Evolutionary conservation across 768 basidiomycete genomes (phyloP).

Genomic region (Kwoniella newhampshirensis): DNA sequence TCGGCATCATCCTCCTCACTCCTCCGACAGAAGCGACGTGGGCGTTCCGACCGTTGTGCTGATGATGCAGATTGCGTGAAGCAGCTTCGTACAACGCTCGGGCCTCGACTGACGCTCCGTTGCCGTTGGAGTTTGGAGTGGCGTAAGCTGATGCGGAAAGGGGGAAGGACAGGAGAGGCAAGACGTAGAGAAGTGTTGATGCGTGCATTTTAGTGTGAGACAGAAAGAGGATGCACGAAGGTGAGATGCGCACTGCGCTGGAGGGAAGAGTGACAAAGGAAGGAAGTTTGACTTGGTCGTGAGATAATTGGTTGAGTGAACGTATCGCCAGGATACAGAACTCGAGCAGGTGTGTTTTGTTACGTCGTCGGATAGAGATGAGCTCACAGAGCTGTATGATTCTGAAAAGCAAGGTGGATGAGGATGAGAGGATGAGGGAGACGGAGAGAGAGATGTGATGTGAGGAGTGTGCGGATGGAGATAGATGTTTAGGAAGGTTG

Average conservation of each 20-base stretch:
- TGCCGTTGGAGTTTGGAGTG: neutral
- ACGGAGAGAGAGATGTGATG: too few relatives aligned
- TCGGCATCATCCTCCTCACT: neutral
- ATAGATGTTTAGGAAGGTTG: too few relatives aligned
- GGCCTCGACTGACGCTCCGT: neutral
- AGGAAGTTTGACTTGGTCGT: neutral
- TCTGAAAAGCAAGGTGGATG: too few relatives aligned
- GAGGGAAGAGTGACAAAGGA: neutral
- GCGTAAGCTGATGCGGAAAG: neutral
- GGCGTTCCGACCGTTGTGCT: neutral
- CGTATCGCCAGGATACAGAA: slow-evolving; percentile 22
- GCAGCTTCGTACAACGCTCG: slow-evolving; percentile 14
- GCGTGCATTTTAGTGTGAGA: slow-evolving; percentile 13
- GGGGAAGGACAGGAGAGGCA: slow-evolving; percentile 9
- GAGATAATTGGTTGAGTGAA: neutral
- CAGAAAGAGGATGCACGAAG: neutral
- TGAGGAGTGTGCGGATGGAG: too few relatives aligned
- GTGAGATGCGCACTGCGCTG: slow-evolving; percentile 11
- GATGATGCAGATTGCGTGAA: slow-evolving; percentile 1
- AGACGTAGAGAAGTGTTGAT: slow-evolving; percentile 8
- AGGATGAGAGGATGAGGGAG: too few relatives aligned
- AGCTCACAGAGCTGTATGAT: too few relatives aligned
- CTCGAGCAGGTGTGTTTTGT: too few relatives aligned
- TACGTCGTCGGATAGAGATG: too few relatives aligned
- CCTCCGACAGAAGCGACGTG: neutral